phyloP scores from a whole-genome alignment of 2,329 filamentous ascomycete genomes.

The Fusarium sulawesiense region DNA sequence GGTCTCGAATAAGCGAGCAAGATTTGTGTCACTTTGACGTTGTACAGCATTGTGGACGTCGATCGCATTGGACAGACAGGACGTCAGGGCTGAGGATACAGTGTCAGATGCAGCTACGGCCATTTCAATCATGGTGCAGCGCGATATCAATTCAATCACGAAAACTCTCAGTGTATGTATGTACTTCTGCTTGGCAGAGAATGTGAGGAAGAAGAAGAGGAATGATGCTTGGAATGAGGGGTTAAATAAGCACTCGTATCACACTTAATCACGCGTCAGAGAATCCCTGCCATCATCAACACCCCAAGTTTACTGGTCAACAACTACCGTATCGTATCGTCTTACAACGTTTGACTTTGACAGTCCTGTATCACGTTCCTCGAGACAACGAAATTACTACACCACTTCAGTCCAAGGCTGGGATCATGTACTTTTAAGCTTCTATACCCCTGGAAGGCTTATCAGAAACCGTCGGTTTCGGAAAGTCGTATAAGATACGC shows the following conservation, averaged over 20 bases:
- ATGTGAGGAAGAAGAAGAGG: background rate
- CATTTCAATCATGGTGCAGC: conserved; percentile 49
- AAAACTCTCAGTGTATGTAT: background rate
- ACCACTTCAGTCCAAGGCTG: background rate
- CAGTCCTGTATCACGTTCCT: conserved; percentile 1
- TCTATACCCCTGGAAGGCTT: conserved; percentile 5
- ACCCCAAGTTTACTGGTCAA: conserved; percentile 8
- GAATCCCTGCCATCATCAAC: conserved; percentile 19
- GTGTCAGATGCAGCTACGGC: conserved; percentile 27
- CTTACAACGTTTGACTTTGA: conserved; percentile 24
- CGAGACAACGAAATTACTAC: background rate
- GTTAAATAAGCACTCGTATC: conserved; percentile 27
- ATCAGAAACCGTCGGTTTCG: conserved; percentile 13
- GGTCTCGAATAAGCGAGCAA: conserved; percentile 7
- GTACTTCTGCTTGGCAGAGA: background rate
- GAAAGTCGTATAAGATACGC: conserved; percentile 29
- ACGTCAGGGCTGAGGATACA: conserved; percentile 19
- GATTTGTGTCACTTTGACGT: conserved; percentile 1
- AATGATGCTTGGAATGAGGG: conserved; percentile 30
- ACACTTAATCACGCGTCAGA: conserved; percentile 17
- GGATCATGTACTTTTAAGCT: background rate
- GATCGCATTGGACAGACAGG: conserved; percentile 36
- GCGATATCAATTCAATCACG: conserved; percentile 1
- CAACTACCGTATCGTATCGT: background rate
- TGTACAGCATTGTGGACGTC: conserved; percentile 17